Conservation (phyloP, 108 stramenopile species). For the Aurantiochytrium sp. region DNA sequence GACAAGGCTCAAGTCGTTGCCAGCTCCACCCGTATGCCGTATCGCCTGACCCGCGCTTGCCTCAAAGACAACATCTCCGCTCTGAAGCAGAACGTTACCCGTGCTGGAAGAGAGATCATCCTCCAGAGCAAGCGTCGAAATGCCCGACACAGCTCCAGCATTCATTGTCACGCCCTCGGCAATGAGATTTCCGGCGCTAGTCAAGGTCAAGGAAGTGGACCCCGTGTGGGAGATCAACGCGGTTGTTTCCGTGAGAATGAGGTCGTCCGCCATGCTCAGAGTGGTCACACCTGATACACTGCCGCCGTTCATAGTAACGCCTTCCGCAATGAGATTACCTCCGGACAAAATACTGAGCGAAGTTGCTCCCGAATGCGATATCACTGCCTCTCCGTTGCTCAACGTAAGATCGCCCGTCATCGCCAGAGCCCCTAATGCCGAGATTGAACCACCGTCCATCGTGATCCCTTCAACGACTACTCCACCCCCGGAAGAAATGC, state of each 20-base stretch:
- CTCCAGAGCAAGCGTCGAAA: neutral
- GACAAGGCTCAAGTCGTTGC: neutral
- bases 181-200: neutral
- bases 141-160: neutral
- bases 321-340: neutral
- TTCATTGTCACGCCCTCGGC: neutral
- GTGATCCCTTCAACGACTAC: neutral
- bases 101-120: neutral
- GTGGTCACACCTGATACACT: neutral
- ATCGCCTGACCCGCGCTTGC: too few relatives aligned
- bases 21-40: neutral
- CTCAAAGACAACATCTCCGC: neutral
- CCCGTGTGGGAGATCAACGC: neutral
- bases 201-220: neutral
- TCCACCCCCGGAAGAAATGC: neutral
- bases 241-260: neutral
- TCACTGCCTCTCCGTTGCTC: too few relatives aligned
- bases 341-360: neutral
- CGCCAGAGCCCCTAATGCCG: too few relatives aligned
- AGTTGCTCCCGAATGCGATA: too few relatives aligned
- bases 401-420: too few relatives aligned
- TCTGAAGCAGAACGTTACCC: neutral
- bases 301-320: neutral
- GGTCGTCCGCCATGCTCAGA: neutral
- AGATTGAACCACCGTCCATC: neutral